phyloP scores from a whole-genome alignment of 495 filamentous ascomycete species.

The Penicillium mononematosum region DNA sequence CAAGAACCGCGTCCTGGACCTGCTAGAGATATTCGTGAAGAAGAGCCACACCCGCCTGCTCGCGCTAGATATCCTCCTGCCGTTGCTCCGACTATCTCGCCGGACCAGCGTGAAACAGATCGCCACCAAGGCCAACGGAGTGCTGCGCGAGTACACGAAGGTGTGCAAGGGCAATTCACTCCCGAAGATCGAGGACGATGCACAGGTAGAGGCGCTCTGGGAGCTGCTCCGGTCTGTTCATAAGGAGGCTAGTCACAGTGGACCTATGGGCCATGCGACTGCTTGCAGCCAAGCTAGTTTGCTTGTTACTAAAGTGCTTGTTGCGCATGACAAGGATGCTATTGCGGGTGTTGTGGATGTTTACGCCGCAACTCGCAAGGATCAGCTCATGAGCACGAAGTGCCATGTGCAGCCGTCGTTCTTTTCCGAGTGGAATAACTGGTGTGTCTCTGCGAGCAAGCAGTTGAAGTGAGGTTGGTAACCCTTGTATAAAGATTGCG shows the following conservation, averaged over 20 bases:
- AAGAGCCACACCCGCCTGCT: conserved; percentile 66
- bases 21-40: conserved; percentile 83
- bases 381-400: conserved; percentile 54
- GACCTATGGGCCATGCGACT: conserved; percentile 52
- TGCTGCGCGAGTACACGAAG: conserved; percentile 70
- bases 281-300: conserved; percentile 64
- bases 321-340: conserved; percentile 48
- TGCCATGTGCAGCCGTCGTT: conserved; percentile 58
- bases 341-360: conserved; percentile 52
- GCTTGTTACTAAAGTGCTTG: conserved; percentile 59
- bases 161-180: conserved; percentile 57
- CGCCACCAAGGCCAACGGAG: conserved; percentile 64
- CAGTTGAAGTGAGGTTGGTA: conserved; percentile 32
- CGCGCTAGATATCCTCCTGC: conserved; percentile 66
- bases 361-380: conserved; percentile 56
- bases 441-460: conserved; percentile 54
- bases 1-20: conserved; percentile 88
- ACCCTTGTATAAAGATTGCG: conserved; percentile 1
- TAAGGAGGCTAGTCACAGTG: conserved; percentile 64
- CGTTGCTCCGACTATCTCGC: conserved; percentile 57
- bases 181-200: conserved; percentile 38
- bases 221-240: conserved; percentile 67
- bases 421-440: conserved; percentile 69
- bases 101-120: conserved; percentile 69
- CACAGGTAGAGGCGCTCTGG: conserved; percentile 45